Evolutionary conservation across 257 asterid genomes (phyloP).

Genomic region (Nicotiana sylvestris): DNA sequence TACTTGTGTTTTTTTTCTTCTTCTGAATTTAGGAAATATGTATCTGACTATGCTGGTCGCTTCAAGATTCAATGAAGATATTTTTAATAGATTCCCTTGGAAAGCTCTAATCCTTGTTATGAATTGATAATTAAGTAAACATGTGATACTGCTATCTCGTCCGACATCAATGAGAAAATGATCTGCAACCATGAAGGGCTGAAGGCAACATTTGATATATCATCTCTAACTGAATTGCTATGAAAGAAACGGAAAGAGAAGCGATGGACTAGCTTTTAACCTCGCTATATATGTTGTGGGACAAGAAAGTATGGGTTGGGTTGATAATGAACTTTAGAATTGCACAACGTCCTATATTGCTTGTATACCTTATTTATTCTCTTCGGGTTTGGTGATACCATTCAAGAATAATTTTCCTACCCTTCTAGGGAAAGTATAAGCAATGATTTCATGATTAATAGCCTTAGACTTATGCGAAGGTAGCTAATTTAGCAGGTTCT

Average conservation of each 20-base stretch:
- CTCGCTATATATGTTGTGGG: neutral
- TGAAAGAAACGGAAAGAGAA: neutral
- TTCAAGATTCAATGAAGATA: neutral
- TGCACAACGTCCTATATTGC: neutral
- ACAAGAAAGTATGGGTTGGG: neutral
- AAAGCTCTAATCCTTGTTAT: neutral
- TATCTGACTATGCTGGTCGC: neutral
- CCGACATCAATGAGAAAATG: neutral
- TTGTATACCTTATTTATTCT: neutral
- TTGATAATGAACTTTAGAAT: neutral
- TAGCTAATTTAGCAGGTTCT: neutral
- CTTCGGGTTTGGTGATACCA: neutral
- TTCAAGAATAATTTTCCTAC: neutral
- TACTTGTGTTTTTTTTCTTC: neutral
- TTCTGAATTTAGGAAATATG: conserved; percentile 4
- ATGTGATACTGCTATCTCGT: neutral
- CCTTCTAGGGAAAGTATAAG: neutral
- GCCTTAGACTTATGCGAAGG: neutral
- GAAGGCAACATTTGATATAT: neutral
- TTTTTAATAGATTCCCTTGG: neutral
- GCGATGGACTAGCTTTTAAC: neutral
- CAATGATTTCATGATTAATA: neutral
- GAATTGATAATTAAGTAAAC: neutral
- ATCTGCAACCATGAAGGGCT: neutral
- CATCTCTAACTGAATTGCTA: neutral